Conservation (phyloP, 139 green algal species). For the Chlamydomonas sphaeroides region DNA sequence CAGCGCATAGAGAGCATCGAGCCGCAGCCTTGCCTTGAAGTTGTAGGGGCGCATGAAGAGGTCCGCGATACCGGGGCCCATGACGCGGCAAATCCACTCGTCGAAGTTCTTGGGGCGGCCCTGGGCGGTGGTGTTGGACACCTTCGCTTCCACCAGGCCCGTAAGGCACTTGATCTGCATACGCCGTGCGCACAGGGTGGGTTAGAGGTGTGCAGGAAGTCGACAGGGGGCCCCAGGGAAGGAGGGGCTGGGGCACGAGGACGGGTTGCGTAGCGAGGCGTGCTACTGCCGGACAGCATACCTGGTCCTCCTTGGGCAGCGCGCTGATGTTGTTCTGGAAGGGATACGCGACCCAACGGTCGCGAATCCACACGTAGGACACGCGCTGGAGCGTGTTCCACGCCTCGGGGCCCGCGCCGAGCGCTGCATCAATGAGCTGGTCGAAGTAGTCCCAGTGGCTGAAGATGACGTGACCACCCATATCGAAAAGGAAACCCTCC, state of each 20-base stretch:
- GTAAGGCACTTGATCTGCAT: slow-evolving; percentile 78
- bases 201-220: no score
- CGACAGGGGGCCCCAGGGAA: no score
- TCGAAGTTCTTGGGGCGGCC: slow-evolving; percentile 89
- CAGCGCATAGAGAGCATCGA: no score
- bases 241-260: no score
- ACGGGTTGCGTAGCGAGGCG: no score
- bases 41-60: slow-evolving; percentile 97
- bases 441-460: slow-evolving; percentile 96
- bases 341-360: slow-evolving; percentile 90
- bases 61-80: slow-evolving; percentile 89
- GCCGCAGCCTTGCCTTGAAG: slow-evolving; percentile 92
- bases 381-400: slow-evolving; percentile 92
- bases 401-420: slow-evolving; percentile 62
- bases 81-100: slow-evolving; percentile 92
- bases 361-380: slow-evolving; percentile 86
- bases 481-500: slow-evolving; percentile 94
- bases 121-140: slow-evolving; percentile 71
- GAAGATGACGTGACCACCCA: slow-evolving; percentile 95
- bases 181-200: no score
- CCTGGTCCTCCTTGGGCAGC: slow-evolving; percentile 87
- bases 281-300: no score
- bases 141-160: slow-evolving; percentile 88
- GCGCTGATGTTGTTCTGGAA: slow-evolving; percentile 94
- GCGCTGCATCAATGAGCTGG: slow-evolving; percentile 61